phyloP scores from a whole-genome alignment of 2,329 filamentous ascomycete species.

The Sphaerulina musiva region DNA sequence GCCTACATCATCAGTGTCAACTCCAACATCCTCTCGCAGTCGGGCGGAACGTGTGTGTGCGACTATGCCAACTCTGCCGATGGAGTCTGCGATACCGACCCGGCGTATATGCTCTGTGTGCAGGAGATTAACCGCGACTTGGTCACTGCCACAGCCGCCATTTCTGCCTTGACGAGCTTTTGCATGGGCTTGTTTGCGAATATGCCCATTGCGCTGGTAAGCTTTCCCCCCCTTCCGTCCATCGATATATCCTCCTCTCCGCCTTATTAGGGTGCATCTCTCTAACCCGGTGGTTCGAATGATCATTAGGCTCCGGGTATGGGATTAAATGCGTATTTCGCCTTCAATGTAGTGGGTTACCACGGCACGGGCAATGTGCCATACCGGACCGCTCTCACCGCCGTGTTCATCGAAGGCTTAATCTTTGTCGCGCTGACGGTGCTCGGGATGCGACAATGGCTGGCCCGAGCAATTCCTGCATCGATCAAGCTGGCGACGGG shows the following conservation, averaged over 20 bases:
- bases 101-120: constrained; percentile 58
- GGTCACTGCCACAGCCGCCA: constrained; percentile 78
- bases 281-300: no score
- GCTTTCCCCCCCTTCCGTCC: no score
- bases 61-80: constrained; percentile 41
- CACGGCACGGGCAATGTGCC: constrained; percentile 68
- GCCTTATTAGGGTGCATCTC: no score
- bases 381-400: constrained; percentile 70
- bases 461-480: constrained; percentile 72
- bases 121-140: constrained; percentile 64
- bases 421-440: constrained; percentile 76
- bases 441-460: constrained; percentile 78
- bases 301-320: constrained; percentile 53
- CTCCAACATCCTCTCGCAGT: constrained; percentile 60
- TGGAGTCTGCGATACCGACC: constrained; percentile 47
- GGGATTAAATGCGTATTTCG: constrained; percentile 82
- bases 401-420: constrained; percentile 82
- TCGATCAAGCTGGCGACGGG: constrained; percentile 83
- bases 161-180: constrained; percentile 71
- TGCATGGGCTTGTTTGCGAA: constrained; percentile 79
- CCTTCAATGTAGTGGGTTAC: constrained; percentile 71
- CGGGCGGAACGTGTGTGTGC: constrained; percentile 71
- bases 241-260: no score
- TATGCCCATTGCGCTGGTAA: constrained; percentile 61
- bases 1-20: constrained; percentile 70